phyloP scores from a whole-genome alignment of 352 stramenopile genomes.

The Globisporangium carolinianum region DNA sequence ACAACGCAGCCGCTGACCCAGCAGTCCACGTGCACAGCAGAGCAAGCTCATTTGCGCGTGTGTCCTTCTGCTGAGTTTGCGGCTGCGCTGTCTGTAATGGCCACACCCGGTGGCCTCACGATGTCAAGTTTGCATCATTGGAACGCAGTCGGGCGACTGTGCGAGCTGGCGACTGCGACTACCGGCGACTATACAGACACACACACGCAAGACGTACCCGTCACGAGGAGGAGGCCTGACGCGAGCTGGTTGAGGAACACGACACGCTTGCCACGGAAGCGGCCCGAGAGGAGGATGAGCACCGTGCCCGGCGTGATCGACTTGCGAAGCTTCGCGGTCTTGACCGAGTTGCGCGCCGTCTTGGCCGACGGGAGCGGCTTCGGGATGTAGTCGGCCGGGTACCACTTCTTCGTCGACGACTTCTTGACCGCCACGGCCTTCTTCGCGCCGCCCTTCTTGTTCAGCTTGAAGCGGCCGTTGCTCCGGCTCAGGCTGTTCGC shows the following conservation, averaged over 20 bases:
- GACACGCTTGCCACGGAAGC: constrained; percentile 98
- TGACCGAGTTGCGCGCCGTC: constrained; percentile 75
- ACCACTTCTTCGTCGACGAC: constrained; percentile 60
- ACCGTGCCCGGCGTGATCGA: constrained; percentile 97
- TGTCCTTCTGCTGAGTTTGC: constrained; percentile 6
- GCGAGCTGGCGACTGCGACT: neutral
- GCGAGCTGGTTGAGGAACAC: constrained; percentile 98
- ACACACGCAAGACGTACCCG: constrained; percentile 45
- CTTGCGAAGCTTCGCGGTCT: constrained; percentile 92
- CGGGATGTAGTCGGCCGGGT: constrained; percentile 71
- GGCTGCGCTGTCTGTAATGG: constrained; percentile 4
- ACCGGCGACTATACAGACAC: neutral
- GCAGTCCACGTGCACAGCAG: constrained; percentile 8
- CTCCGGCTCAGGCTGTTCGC: constrained; percentile 49
- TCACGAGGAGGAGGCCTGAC: constrained; percentile 96
- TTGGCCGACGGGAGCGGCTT: constrained; percentile 69
- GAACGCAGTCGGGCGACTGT: constrained; percentile 18
- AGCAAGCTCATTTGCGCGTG: constrained; percentile 3
- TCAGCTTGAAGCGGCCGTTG: constrained; percentile 53
- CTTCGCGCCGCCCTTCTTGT: constrained; percentile 58
- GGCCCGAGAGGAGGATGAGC: constrained; percentile 96
- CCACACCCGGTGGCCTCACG: constrained; percentile 31
- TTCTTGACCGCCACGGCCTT: constrained; percentile 49
- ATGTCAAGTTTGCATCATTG: constrained; percentile 71
- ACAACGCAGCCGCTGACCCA: neutral